A percentile compares a stretch with the other conserved stretches of the same genome.
phyloP scores from a whole-genome alignment of 1,284 basidiomycete species.

The Hemileia vastatrix region DNA sequence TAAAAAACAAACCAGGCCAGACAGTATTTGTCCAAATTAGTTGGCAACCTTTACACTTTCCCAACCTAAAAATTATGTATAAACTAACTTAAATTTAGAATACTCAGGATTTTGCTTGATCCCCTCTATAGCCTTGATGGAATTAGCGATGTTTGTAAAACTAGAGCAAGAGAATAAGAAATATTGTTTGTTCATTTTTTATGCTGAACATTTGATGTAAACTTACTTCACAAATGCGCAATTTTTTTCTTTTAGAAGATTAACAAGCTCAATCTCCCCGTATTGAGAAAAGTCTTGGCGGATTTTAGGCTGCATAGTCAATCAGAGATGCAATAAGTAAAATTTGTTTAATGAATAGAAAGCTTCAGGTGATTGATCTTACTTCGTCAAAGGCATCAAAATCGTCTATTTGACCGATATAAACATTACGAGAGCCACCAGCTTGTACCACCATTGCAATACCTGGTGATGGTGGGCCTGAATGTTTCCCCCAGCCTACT shows the following conservation, averaged over 20 bases:
- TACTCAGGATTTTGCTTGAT: slow-evolving; percentile 56
- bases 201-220: background rate
- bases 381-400: slow-evolving; percentile 7
- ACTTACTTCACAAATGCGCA: slow-evolving; percentile 81
- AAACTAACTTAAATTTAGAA: slow-evolving; percentile 31
- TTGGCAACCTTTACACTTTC: slow-evolving; percentile 58
- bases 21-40: slow-evolving; percentile 54
- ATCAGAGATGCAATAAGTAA: background rate
- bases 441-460: slow-evolving; percentile 75
- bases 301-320: slow-evolving; percentile 50
- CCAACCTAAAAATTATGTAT: background rate
- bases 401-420: slow-evolving; percentile 55
- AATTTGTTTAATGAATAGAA: background rate
- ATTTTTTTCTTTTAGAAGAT: slow-evolving; percentile 90
- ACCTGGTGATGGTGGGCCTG: slow-evolving; percentile 63
- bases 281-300: slow-evolving; percentile 24
- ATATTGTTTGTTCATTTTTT: slow-evolving; percentile 38
- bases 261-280: slow-evolving; percentile 62
- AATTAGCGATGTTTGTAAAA: slow-evolving; percentile 69
- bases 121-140: slow-evolving; percentile 88
- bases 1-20: background rate
- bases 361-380: background rate
- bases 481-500: slow-evolving; percentile 69
- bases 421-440: slow-evolving; percentile 86
- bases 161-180: slow-evolving; percentile 3